phyloP scores from a whole-genome alignment of 495 filamentous ascomycete genomes.

The Daldinia childiae region DNA sequence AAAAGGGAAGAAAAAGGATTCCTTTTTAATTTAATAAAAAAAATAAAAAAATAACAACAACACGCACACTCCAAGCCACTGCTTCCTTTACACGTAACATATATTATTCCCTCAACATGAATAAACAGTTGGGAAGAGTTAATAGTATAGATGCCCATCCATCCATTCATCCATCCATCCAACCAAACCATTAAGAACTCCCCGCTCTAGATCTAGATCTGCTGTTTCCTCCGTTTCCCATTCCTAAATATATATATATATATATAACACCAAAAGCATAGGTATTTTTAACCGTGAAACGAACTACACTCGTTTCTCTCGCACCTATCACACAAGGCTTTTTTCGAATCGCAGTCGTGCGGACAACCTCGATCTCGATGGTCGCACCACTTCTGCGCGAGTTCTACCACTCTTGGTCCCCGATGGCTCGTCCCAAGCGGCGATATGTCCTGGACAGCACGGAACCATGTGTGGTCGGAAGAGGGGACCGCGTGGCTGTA shows the following conservation, averaged over 20 bases:
- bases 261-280: too few species aligned
- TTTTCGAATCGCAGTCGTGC: neutral
- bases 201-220: neutral
- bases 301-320: neutral
- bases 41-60: neutral
- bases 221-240: neutral
- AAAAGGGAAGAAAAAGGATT: neutral
- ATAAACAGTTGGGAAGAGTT: slow-evolving; percentile 5
- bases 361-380: slow-evolving; percentile 25
- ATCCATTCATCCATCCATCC: too few species aligned
- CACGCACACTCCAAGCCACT: neutral
- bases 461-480: neutral
- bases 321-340: slow-evolving; percentile 17
- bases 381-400: slow-evolving; percentile 11
- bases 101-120: neutral
- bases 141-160: slow-evolving; percentile 8
- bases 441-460: neutral
- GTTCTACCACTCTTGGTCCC: neutral
- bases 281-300: slow-evolving; percentile 8
- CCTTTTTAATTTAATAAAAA: too few species aligned
- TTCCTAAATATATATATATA: neutral
- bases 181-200: neutral
- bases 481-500: neutral
- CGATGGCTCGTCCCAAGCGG: neutral
- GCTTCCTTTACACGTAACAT: neutral